Conservation (phyloP, 1,284 basidiomycete genomes). For the Cryptococcus amylolentus region DNA sequence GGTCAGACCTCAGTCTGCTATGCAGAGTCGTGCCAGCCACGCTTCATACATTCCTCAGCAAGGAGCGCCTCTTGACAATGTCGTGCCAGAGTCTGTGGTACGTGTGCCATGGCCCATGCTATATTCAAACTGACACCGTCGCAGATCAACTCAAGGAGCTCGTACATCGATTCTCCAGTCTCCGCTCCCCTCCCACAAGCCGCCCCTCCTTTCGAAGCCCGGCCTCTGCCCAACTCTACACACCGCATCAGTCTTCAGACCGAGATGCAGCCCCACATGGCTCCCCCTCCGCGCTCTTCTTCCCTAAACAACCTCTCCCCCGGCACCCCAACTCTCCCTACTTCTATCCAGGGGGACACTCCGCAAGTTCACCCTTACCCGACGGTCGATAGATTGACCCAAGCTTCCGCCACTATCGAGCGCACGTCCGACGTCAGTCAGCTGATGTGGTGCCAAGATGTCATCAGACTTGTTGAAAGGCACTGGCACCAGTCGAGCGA, state of each 20-base stretch:
- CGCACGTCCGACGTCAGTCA: slow-evolving; percentile 21
- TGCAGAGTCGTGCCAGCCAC: background rate
- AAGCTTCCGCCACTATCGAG: slow-evolving; percentile 15
- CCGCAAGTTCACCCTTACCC: slow-evolving; percentile 25
- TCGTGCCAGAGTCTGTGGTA: background rate
- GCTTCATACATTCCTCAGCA: background rate
- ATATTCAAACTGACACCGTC: background rate
- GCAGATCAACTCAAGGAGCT: background rate
- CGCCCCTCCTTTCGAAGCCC: background rate
- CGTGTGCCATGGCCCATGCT: background rate
- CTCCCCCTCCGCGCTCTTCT: background rate
- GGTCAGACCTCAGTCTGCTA: background rate
- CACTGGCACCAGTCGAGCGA: slow-evolving; percentile 16
- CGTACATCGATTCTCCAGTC: background rate
- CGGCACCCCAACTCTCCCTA: background rate
- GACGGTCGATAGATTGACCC: slow-evolving; percentile 16
- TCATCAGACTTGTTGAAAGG: slow-evolving; percentile 31
- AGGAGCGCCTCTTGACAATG: background rate
- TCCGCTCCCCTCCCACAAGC: background rate
- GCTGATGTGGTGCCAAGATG: slow-evolving; percentile 36
- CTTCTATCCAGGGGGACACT: slow-evolving; percentile 12
- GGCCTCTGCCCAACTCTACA: background rate
- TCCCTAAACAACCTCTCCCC: background rate
- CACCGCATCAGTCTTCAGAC: background rate
- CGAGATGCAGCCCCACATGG: background rate